A percentile compares a stretch with the other conserved stretches of the same genome.
Conservation (phyloP, 2,329 filamentous ascomycete genomes). For the Blumeria graminis region DNA sequence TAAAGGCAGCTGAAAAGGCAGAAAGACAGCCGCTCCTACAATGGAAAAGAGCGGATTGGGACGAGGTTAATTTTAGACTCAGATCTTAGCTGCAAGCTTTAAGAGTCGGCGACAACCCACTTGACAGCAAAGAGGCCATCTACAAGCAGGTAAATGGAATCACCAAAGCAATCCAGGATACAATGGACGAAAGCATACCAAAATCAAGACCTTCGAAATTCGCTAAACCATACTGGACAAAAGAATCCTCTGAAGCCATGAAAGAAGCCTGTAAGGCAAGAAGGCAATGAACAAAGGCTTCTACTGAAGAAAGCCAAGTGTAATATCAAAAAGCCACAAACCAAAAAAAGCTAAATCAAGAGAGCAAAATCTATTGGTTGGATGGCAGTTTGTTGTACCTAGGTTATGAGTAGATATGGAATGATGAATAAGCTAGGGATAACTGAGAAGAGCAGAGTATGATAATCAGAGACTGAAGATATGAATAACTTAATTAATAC, state of each 20-base stretch:
- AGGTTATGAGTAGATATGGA: no score
- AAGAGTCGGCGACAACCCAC: not conserved
- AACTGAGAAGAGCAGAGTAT: no score
- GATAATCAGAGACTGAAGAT: no score
- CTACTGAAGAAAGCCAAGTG: not conserved
- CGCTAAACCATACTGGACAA: not conserved
- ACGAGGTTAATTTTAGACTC: not conserved
- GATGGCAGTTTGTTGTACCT: no score
- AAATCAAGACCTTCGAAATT: not conserved
- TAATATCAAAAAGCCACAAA: not conserved
- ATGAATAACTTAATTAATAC: no score
- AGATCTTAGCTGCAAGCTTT: not conserved
- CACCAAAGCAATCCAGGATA: not conserved
- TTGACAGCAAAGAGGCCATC: not conserved
- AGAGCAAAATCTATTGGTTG: no score
- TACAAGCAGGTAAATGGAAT: not conserved
- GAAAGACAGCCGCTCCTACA: not conserved
- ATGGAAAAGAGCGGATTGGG: not conserved
- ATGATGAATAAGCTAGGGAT: no score
- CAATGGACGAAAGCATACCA: not conserved
- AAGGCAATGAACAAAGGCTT: not conserved
- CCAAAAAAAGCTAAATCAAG: no score
- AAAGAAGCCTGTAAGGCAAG: not conserved
- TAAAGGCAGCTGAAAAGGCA: not conserved
- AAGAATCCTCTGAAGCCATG: not conserved